These are phyloP conservation scores for Casuarina equisetifolia DNA, from an alignment of 306 rosid genomes.

Conservation along the genomic window DNA sequence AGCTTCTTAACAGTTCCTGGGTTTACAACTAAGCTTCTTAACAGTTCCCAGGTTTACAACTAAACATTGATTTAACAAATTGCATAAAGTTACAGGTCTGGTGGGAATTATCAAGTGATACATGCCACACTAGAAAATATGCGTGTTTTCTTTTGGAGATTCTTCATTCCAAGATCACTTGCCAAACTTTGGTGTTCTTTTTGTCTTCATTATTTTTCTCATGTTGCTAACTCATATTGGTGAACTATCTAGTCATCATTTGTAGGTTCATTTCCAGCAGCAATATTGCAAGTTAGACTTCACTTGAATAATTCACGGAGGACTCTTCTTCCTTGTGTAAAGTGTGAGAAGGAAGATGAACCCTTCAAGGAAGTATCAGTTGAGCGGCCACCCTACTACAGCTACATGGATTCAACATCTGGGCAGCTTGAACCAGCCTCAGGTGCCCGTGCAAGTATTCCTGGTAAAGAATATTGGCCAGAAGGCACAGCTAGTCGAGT, in stretches of 20 bases:
- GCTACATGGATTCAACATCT: constrained; percentile 85
- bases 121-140: constrained; percentile 1
- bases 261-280: constrained; percentile 57
- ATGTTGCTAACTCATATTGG: constrained; percentile 30
- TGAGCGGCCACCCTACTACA: constrained; percentile 81
- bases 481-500: constrained; percentile 90
- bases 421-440: constrained; percentile 98
- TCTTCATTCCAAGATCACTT: neutral
- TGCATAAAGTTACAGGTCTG: neutral
- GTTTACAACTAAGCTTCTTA: too few species aligned
- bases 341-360: constrained; percentile 70
- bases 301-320: constrained; percentile 36
- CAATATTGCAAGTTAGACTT: constrained; percentile 53
- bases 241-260: constrained; percentile 50
- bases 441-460: constrained; percentile 96
- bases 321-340: constrained; percentile 52
- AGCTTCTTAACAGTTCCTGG: too few species aligned
- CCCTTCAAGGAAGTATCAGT: constrained; percentile 50
- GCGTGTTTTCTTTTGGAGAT: neutral
- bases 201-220: constrained; percentile 6
- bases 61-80: neutral
- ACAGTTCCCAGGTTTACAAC: neutral
- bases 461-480: constrained; percentile 86
- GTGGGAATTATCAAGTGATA: neutral
- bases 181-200: neutral